Percentiles rank a stretch among this genome's conserved stretches.
phyloP scores from a whole-genome alignment of 306 rosid species.

The cucumber (Cucumis sativus) region Cucumber_9930_V3 NC_026657.2:31681001-31681500 shows the following conservation, averaged over 20 bases:
- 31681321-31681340: not conserved
- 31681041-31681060: conserved; percentile 87
- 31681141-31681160: conserved; percentile 82
- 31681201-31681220: conserved; percentile 83
- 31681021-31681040: conserved; percentile 86
- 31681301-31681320: conserved; percentile 52
- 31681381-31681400: not conserved
- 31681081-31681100: conserved; percentile 76
- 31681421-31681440: not conserved
- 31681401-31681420: not conserved
- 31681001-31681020: conserved; percentile 89
- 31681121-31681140: conserved; percentile 57
- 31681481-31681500: not conserved
- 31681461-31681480: not conserved
- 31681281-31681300: conserved; percentile 77
- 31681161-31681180: conserved; percentile 63
- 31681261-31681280: conserved; percentile 73
- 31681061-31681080: conserved; percentile 79
- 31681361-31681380: not conserved
- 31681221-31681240: conserved; percentile 65
- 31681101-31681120: conserved; percentile 69
- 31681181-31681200: conserved; percentile 72
- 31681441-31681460: not conserved
- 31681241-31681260: conserved; percentile 78
- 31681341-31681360: not conserved